phyloP scores from a whole-genome alignment of 352 stramenopile genomes.

The Globisporangium polare region DNA sequence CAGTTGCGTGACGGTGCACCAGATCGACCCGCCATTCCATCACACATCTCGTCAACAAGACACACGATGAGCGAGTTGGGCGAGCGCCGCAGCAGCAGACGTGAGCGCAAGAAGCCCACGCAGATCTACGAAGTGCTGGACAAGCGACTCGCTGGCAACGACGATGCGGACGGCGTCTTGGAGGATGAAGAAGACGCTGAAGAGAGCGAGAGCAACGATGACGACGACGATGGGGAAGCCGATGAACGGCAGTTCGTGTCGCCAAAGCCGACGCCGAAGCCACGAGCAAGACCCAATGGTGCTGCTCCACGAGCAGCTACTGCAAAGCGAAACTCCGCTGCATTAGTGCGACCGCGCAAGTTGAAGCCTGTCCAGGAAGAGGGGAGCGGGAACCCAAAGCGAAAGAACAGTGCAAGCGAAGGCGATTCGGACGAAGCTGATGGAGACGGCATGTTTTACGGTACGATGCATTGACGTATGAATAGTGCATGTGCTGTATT shows the following conservation, averaged over 20 bases:
- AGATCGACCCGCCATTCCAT: background rate
- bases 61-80: constrained; percentile 23
- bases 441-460: constrained; percentile 4
- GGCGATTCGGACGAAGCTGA: constrained; percentile 14
- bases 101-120: constrained; percentile 61
- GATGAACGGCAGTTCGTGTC: constrained; percentile 18
- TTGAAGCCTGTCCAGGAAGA: constrained; percentile 26
- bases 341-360: constrained; percentile 21
- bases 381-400: constrained; percentile 6
- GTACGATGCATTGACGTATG: background rate
- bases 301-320: background rate
- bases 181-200: constrained; percentile 20
- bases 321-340: constrained; percentile 16
- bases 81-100: constrained; percentile 52
- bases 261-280: constrained; percentile 11
- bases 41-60: background rate
- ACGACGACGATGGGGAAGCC: constrained; percentile 17
- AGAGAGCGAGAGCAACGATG: constrained; percentile 20
- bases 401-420: constrained; percentile 15
- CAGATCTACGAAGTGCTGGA: constrained; percentile 70
- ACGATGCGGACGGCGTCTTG: constrained; percentile 10
- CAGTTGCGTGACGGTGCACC: background rate
- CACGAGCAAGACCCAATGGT: background rate
- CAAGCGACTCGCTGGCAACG: constrained; percentile 16
- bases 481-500: constrained; percentile 2